These are phyloP conservation scores for Quercus cerris DNA, from an alignment of 306 rosid species.

Conservation along the genomic window DNA sequence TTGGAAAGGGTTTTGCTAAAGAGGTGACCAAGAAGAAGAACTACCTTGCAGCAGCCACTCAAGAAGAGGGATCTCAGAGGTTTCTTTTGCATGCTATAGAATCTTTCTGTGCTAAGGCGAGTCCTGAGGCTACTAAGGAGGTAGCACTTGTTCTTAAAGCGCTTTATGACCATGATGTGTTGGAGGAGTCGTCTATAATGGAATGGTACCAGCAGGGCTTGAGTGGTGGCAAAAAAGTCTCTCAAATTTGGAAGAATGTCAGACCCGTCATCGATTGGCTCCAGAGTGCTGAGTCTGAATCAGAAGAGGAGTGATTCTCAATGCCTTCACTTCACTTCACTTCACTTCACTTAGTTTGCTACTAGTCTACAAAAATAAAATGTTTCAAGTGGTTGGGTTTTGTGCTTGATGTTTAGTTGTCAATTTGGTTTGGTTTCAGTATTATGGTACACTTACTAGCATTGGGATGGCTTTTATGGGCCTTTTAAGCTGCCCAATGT, in stretches of 20 bases:
- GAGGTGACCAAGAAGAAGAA: conserved; percentile 50
- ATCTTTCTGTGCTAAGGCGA: conserved; percentile 31
- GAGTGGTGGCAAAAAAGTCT: conserved; percentile 28
- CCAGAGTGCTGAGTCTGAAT: conserved; percentile 60
- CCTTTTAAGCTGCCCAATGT: background rate
- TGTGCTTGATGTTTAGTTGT: background rate
- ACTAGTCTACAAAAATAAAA: background rate
- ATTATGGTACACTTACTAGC: background rate
- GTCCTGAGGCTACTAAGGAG: conserved; percentile 43
- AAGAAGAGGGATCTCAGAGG: conserved; percentile 44
- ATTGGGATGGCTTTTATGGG: conserved; percentile 3
- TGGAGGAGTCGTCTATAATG: conserved; percentile 44
- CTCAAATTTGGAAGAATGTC: conserved; percentile 43
- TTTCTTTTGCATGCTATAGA: conserved; percentile 38
- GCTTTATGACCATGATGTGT: conserved; percentile 39
- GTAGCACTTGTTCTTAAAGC: conserved; percentile 51
- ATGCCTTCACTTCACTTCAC: background rate
- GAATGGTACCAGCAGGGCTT: conserved; percentile 50
- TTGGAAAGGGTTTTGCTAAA: conserved; percentile 60
- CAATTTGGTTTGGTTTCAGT: background rate
- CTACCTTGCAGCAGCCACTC: conserved; percentile 40
- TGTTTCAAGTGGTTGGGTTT: background rate
- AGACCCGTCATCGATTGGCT: conserved; percentile 68
- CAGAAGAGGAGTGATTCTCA: conserved; percentile 49
- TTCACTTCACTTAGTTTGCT: too few species aligned